Conservation (phyloP, 2,329 filamentous ascomycete genomes). For the Pyricularia pennisetigena region DNA sequence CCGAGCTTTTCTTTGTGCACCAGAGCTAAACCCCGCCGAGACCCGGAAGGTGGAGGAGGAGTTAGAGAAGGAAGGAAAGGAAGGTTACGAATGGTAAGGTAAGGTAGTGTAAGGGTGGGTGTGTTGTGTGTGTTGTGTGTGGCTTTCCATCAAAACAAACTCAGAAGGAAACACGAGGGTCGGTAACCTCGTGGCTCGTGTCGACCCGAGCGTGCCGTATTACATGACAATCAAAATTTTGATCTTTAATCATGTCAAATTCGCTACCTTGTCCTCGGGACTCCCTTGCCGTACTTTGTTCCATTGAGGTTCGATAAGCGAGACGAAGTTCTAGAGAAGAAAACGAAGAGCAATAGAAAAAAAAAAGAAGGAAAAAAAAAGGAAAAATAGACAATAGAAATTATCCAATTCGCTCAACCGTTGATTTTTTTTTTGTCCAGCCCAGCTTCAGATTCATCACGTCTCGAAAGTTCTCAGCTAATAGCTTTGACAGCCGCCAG, state of each 20-base stretch:
- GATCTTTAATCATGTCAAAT: background rate
- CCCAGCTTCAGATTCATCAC: background rate
- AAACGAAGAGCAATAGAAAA: conserved; percentile 2
- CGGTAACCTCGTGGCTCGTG: background rate
- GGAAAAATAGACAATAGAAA: background rate
- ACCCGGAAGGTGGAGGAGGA: background rate
- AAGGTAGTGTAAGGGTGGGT: background rate
- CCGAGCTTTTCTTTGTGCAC: background rate
- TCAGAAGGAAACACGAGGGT: background rate
- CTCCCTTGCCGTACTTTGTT: background rate
- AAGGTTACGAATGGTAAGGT: no score
- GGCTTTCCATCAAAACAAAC: background rate
- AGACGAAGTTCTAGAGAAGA: background rate
- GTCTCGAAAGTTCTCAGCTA: background rate
- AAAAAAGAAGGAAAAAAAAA: background rate
- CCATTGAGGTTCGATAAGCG: background rate
- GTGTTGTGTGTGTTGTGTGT: background rate
- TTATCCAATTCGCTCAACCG: background rate
- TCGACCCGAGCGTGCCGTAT: background rate
- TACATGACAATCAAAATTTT: background rate
- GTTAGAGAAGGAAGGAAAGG: no score
- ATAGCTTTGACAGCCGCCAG: background rate
- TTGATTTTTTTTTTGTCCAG: background rate
- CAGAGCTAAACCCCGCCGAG: background rate
- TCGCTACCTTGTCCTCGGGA: background rate